Conservation (phyloP, 2,329 filamentous ascomycete genomes). For the Emergomyces africanus region DNA sequence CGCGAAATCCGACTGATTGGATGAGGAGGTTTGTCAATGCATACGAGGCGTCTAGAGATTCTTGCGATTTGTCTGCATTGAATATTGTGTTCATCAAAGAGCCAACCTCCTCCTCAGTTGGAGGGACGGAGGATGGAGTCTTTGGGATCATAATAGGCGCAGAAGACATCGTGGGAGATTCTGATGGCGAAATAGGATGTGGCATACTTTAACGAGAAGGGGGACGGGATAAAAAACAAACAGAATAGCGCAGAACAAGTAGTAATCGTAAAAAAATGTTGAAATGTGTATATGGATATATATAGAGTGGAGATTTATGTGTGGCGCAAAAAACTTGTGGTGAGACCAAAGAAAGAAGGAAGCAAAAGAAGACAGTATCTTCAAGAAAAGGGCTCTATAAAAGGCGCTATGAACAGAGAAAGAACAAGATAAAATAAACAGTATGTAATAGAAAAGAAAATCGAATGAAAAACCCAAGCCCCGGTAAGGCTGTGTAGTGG, state of each 20-base stretch:
- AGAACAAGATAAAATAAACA: background rate
- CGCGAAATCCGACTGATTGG: conserved; percentile 52
- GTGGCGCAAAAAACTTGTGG: background rate
- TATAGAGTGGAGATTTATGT: conserved; percentile 1
- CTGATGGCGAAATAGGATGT: conserved; percentile 31
- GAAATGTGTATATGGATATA: background rate
- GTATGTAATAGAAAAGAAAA: background rate
- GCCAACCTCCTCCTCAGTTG: conserved; percentile 49
- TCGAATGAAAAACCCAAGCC: conserved; percentile 1
- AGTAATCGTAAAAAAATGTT: background rate
- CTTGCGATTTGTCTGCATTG: conserved; percentile 53
- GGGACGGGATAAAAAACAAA: background rate
- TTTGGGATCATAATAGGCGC: conserved; percentile 17
- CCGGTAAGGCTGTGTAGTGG: background rate
- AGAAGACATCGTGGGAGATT: conserved; percentile 30
- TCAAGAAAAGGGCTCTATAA: background rate
- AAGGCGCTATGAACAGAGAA: background rate
- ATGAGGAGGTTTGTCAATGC: conserved; percentile 50
- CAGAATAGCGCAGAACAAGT: background rate
- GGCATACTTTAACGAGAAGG: conserved; percentile 28
- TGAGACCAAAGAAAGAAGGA: background rate
- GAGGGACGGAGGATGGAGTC: conserved; percentile 5
- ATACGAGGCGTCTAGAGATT: conserved; percentile 56
- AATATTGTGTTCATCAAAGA: conserved; percentile 56
- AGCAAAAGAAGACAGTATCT: background rate